A percentile compares a stretch with the other conserved stretches of the same genome.
Evolutionary conservation across 371 early-diverging fungal species (phyloP).

Genomic region (Mucor irregularis): DNA sequence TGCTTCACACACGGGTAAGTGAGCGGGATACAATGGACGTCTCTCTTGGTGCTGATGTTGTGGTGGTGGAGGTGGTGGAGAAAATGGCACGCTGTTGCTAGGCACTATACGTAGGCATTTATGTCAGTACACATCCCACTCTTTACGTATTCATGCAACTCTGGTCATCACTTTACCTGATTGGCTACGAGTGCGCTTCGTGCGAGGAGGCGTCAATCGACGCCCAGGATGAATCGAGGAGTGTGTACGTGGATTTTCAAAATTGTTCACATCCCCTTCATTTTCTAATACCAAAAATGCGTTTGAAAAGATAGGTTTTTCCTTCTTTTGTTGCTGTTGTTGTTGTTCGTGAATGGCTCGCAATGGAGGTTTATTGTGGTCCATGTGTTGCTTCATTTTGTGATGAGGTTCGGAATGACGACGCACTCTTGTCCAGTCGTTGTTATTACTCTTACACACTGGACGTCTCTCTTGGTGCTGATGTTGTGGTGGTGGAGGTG

Average conservation of each 20-base stretch:
- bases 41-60: not conserved
- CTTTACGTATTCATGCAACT: not conserved
- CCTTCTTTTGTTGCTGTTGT: not conserved
- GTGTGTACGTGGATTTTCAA: not conserved
- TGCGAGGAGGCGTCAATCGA: not conserved
- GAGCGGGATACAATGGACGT: constrained; percentile 27
- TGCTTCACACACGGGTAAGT: constrained; percentile 29
- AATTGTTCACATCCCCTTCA: not conserved
- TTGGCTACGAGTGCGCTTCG: constrained; percentile 19
- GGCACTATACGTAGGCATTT: not conserved
- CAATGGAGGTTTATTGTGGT: not conserved
- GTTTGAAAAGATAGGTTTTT: constrained; percentile 8
- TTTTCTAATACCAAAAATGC: constrained; percentile 12
- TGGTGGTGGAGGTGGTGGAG: not conserved
- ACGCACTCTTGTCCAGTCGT: constrained; percentile 12
- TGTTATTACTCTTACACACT: constrained; percentile 15
- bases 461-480: constrained; percentile 4
- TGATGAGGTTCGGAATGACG: constrained; percentile 35
- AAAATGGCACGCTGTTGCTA: not conserved
- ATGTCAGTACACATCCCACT: not conserved
- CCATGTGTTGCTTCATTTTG: not conserved
- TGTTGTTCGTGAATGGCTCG: constrained; percentile 1
- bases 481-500: not conserved
- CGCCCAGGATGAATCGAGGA: no score
- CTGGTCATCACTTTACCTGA: constrained; percentile 19